Conservation (phyloP, 495 filamentous ascomycete genomes). For the Chaetomium tenue region DNA sequence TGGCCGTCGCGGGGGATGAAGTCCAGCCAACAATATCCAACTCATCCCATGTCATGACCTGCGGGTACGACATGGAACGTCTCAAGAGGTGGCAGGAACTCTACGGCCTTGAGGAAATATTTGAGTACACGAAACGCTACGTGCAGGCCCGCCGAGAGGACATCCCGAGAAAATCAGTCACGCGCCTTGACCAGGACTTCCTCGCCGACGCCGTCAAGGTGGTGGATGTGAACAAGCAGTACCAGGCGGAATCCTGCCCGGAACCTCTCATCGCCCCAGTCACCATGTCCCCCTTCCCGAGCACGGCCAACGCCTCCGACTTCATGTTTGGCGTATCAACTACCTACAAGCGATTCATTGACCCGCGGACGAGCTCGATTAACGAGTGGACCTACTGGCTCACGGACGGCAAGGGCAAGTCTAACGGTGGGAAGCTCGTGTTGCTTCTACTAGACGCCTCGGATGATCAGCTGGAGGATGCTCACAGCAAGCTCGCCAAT, state of each 20-base stretch:
- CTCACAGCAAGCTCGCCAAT: constrained; percentile 39
- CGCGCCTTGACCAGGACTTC: constrained; percentile 45
- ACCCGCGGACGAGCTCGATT: constrained; percentile 43
- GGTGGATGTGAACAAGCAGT: constrained; percentile 46
- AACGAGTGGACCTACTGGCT: constrained; percentile 53
- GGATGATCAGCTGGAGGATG: constrained; percentile 44
- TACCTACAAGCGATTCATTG: constrained; percentile 46
- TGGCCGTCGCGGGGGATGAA: constrained; percentile 19
- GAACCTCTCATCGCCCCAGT: constrained; percentile 50
- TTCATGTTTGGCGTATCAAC: constrained; percentile 55
- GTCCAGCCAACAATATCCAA: constrained; percentile 20
- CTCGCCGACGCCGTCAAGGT: constrained; percentile 45
- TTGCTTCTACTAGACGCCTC: constrained; percentile 46
- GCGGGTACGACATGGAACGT: constrained; percentile 45
- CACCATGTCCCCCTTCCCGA: constrained; percentile 46
- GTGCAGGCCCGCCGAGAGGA: constrained; percentile 45
- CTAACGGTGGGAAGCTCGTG: constrained; percentile 50
- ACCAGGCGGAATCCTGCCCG: constrained; percentile 43
- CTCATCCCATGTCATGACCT: constrained; percentile 39
- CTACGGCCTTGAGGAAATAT: constrained; percentile 47
- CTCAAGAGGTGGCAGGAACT: constrained; percentile 43
- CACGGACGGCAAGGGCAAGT: constrained; percentile 49
- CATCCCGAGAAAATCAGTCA: constrained; percentile 48
- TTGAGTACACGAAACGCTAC: constrained; percentile 55
- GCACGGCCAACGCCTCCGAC: constrained; percentile 46